Conservation (phyloP, 1,284 basidiomycete genomes). For the Anthracocystis setariae region DNA sequence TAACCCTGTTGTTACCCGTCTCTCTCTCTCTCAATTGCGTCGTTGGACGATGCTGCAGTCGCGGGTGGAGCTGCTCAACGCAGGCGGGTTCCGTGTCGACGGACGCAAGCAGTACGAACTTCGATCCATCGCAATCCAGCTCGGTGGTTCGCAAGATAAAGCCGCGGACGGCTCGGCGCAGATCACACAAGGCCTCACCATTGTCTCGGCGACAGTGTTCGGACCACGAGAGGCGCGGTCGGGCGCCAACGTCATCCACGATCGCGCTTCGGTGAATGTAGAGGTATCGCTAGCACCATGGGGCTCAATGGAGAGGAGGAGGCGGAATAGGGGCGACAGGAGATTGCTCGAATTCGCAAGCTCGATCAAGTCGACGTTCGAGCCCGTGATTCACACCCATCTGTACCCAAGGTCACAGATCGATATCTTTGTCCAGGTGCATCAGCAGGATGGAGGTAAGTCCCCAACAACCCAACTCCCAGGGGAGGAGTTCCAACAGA, state of each 20-base stretch:
- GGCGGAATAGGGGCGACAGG: slow-evolving; percentile 75
- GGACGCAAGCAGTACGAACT: slow-evolving; percentile 89
- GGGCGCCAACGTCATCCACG: slow-evolving; percentile 42
- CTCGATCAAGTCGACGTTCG: slow-evolving; percentile 90
- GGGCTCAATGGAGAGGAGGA: slow-evolving; percentile 81
- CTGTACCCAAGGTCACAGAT: slow-evolving; percentile 94
- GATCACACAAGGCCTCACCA: slow-evolving; percentile 88
- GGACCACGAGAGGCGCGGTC: slow-evolving; percentile 85
- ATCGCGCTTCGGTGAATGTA: slow-evolving; percentile 75
- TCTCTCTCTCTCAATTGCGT: background rate
- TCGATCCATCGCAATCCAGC: slow-evolving; percentile 81
- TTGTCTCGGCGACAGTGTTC: slow-evolving; percentile 85
- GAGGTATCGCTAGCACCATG: slow-evolving; percentile 74
- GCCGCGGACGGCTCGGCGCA: slow-evolving; percentile 83
- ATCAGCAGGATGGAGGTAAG: slow-evolving; percentile 83
- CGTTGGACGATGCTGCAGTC: slow-evolving; percentile 69
- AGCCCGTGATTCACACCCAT: slow-evolving; percentile 88
- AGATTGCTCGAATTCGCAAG: slow-evolving; percentile 87
- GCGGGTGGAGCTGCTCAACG: slow-evolving; percentile 86
- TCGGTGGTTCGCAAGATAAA: slow-evolving; percentile 69
- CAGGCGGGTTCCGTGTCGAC: slow-evolving; percentile 83
- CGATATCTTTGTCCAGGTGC: slow-evolving; percentile 89
- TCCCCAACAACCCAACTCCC: too few relatives aligned
- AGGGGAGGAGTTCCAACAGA: too few relatives aligned
- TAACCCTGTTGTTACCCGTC: background rate